Evolutionary conservation across 1,139 yeast species (phyloP).

Genomic region (Geotrichum macrosporum): DNA sequence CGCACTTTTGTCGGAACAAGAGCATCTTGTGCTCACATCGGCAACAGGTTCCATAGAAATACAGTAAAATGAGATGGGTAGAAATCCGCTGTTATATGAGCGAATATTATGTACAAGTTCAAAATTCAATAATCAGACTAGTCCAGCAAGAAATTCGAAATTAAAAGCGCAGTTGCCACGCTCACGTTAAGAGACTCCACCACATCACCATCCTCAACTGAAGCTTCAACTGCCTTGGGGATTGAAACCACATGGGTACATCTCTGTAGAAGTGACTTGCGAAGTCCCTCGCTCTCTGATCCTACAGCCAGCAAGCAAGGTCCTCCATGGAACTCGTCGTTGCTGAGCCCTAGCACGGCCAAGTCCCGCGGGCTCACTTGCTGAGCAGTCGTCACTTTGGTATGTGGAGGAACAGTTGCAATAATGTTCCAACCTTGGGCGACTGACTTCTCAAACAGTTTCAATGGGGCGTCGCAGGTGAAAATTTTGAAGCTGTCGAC

Average conservation of each 20-base stretch:
- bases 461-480: conserved; percentile 53
- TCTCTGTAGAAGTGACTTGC: conserved; percentile 57
- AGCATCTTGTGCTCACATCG: too few species aligned
- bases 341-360: conserved; percentile 27
- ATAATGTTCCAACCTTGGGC: conserved; percentile 67
- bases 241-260: conserved; percentile 64
- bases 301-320: conserved; percentile 78
- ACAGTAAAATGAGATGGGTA: too few species aligned
- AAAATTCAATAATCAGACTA: conserved; percentile 1
- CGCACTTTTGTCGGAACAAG: too few species aligned
- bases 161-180: conserved; percentile 74
- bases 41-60: too few species aligned
- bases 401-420: conserved; percentile 50
- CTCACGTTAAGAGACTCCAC: conserved; percentile 86
- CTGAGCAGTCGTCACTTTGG: conserved; percentile 13
- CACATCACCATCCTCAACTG: conserved; percentile 37
- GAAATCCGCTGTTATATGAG: neutral
- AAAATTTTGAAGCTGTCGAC: conserved; percentile 66
- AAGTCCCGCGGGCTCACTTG: conserved; percentile 46
- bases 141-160: conserved; percentile 41
- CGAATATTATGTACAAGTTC: neutral
- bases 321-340: conserved; percentile 35
- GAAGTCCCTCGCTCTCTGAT: conserved; percentile 77
- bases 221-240: conserved; percentile 19
- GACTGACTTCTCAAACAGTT: conserved; percentile 55